Evolutionary conservation across 2,329 filamentous ascomycete genomes (phyloP).

Genomic region (Venturia oleaginea): DNA sequence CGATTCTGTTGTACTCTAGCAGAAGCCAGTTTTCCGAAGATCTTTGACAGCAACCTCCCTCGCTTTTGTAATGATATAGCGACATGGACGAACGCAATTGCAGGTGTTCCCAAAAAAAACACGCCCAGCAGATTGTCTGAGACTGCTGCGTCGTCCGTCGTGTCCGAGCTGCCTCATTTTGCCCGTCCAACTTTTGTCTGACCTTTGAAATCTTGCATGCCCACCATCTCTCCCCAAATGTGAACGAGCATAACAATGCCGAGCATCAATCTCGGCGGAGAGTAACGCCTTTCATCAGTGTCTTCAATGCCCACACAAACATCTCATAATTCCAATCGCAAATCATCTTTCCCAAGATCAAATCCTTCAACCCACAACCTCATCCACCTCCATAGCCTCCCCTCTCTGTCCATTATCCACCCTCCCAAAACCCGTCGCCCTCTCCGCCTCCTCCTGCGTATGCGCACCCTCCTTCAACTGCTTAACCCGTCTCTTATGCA

Average conservation of each 20-base stretch:
- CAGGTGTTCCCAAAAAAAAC: too few species aligned
- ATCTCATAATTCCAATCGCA: not conserved
- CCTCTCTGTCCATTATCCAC: constrained; percentile 52
- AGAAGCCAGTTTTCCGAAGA: too few species aligned
- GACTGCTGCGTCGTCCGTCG: not conserved
- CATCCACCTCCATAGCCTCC: constrained; percentile 6
- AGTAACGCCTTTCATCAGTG: not conserved
- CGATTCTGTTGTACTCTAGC: too few species aligned
- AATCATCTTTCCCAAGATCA: not conserved
- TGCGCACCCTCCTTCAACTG: constrained; percentile 77
- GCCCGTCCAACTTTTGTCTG: not conserved
- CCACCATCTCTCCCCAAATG: not conserved
- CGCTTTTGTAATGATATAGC: not conserved
- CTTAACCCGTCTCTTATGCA: constrained; percentile 82
- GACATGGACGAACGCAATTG: not conserved
- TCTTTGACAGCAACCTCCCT: not conserved
- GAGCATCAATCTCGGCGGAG: not conserved
- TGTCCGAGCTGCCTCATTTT: not conserved
- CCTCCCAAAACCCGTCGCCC: constrained; percentile 57
- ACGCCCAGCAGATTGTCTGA: too few species aligned
- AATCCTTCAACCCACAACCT: constrained; percentile 4
- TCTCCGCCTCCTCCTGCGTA: constrained; percentile 76
- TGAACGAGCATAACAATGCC: not conserved
- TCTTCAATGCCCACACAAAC: too few species aligned
- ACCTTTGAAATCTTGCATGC: not conserved